A percentile compares a stretch with the other conserved stretches of the same genome.
These are phyloP conservation scores for Hypsizygus marmoreus DNA, from an alignment of 768 basidiomycete species.

Conservation along the genomic window DNA sequence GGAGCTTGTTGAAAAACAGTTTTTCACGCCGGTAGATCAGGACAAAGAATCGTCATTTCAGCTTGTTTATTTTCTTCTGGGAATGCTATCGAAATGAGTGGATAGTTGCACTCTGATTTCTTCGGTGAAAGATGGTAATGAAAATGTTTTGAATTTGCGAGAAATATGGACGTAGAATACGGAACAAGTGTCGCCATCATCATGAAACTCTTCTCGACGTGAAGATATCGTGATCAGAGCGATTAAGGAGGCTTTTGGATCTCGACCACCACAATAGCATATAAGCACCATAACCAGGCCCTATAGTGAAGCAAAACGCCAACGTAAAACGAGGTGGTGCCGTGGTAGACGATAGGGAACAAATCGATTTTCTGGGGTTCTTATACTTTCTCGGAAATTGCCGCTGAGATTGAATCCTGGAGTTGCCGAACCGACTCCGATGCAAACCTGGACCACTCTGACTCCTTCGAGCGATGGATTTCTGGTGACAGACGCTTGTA, in stretches of 20 bases:
- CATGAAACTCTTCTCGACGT: constrained; percentile 90
- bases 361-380: constrained; percentile 6
- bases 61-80: not conserved
- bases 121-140: too few relatives aligned
- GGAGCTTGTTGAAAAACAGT: constrained; percentile 23
- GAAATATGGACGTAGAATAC: too few relatives aligned
- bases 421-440: too few relatives aligned
- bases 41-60: not conserved
- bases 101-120: too few relatives aligned
- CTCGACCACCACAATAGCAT: constrained; percentile 46
- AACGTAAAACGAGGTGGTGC: constrained; percentile 48
- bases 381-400: constrained; percentile 17
- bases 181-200: constrained; percentile 61
- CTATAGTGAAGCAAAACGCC: constrained; percentile 64
- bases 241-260: constrained; percentile 75
- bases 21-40: constrained; percentile 17
- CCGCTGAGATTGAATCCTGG: constrained; percentile 17
- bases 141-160: too few relatives aligned
- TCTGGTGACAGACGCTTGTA: too few relatives aligned
- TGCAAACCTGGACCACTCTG: too few relatives aligned
- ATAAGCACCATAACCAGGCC: constrained; percentile 40
- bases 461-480: too few relatives aligned
- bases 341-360: constrained; percentile 39
- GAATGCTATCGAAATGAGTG: too few relatives aligned
- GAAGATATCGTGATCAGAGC: constrained; percentile 67